phyloP scores from a whole-genome alignment of 1,284 basidiomycete species.

The Tranzscheliella williamsii region DNA sequence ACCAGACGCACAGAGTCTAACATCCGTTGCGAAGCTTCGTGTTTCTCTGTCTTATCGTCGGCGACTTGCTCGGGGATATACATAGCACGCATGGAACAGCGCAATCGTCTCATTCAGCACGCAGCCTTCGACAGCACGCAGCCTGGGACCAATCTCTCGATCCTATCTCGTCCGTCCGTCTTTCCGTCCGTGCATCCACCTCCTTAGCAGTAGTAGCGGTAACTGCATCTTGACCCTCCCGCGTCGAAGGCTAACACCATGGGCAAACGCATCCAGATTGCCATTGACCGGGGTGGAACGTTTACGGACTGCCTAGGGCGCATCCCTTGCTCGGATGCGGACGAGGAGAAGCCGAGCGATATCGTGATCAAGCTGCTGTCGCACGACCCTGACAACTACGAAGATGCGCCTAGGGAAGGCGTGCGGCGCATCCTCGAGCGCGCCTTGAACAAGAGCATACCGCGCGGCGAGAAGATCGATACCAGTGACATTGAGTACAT shows the following conservation, averaged over 20 bases:
- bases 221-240: no score
- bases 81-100: no score
- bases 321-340: slow-evolving; percentile 17
- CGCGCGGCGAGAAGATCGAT: slow-evolving; percentile 71
- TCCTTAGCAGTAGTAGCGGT: no score
- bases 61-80: no score
- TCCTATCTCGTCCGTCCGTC: no score
- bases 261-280: slow-evolving; percentile 39
- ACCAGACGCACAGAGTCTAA: no score
- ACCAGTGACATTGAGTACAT: slow-evolving; percentile 90
- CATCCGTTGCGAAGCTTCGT: no score
- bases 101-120: no score
- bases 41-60: no score
- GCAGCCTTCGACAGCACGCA: no score
- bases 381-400: slow-evolving; percentile 72
- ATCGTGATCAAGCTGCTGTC: slow-evolving; percentile 63
- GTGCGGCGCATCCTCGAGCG: slow-evolving; percentile 86
- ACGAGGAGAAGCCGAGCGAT: slow-evolving; percentile 42
- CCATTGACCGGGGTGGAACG: slow-evolving; percentile 59
- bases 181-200: no score
- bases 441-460: slow-evolving; percentile 71
- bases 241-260: not conserved
- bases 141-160: no score
- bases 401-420: slow-evolving; percentile 91
- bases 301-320: slow-evolving; percentile 57